Evolutionary conservation across 208 protist species (phyloP).

Genomic region (Trypanosoma cruzi): DNA sequence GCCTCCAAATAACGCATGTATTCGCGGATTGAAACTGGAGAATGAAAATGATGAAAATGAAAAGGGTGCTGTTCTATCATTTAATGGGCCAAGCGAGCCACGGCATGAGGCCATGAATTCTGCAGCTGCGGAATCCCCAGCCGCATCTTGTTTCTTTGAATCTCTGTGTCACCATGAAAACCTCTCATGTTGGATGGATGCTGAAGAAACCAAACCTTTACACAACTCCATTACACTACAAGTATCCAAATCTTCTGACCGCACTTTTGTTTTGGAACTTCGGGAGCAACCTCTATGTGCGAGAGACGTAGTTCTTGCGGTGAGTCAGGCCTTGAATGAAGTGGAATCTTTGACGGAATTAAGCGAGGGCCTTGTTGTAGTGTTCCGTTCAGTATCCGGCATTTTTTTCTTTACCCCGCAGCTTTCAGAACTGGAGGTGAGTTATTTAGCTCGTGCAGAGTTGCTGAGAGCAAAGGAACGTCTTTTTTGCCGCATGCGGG

Average conservation of each 20-base stretch:
- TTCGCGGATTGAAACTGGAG: background rate
- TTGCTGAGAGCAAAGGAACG: slow-evolving; percentile 32
- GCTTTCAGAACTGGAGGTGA: slow-evolving; percentile 30
- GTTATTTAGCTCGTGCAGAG: slow-evolving; percentile 30
- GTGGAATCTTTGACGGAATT: slow-evolving; percentile 11
- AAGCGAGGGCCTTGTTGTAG: slow-evolving; percentile 1
- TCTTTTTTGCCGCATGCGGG: slow-evolving; percentile 36
- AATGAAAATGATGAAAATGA: background rate
- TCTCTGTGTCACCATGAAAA: background rate
- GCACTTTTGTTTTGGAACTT: slow-evolving; percentile 17
- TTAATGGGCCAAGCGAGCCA: background rate
- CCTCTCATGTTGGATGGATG: slow-evolving; percentile 16
- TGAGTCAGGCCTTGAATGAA: slow-evolving; percentile 1
- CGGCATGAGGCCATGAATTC: background rate
- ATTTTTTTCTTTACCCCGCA: slow-evolving; percentile 24
- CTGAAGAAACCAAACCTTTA: background rate
- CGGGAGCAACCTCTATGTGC: slow-evolving; percentile 12
- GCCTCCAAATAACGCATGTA: background rate
- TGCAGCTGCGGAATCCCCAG: background rate
- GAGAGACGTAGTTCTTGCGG: background rate
- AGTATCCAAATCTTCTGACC: slow-evolving; percentile 2
- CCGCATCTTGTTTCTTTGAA: background rate
- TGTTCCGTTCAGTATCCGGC: slow-evolving; percentile 6
- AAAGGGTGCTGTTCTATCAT: background rate
- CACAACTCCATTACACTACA: background rate